Conservation (phyloP, 371 early-diverging fungal genomes). For the Actinomucor elegans region DNA sequence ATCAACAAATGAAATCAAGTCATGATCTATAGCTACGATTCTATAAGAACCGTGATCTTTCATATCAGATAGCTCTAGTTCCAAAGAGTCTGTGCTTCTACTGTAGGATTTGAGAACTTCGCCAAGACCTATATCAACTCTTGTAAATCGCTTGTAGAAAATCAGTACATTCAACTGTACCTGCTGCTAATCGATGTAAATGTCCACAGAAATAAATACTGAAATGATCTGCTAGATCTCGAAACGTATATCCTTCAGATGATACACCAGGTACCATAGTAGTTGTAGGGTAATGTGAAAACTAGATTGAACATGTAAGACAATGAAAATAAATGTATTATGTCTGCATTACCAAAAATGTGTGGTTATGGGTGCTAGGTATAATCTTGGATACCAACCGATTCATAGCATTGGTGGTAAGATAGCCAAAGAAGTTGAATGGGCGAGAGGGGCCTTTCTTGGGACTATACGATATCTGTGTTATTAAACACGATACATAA, state of each 20-base stretch:
- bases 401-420: constrained; percentile 77
- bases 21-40: constrained; percentile 86
- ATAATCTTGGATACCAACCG: constrained; percentile 48
- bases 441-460: constrained; percentile 79
- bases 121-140: no score
- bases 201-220: constrained; percentile 88
- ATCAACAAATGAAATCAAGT: constrained; percentile 83
- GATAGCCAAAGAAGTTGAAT: constrained; percentile 88
- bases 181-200: constrained; percentile 74
- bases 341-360: constrained; percentile 39
- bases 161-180: constrained; percentile 29
- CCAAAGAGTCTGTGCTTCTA: constrained; percentile 60
- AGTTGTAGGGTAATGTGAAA: constrained; percentile 85
- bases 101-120: constrained; percentile 66
- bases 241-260: constrained; percentile 57
- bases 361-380: constrained; percentile 58
- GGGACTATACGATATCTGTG: constrained; percentile 48
- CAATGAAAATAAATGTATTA: neutral
- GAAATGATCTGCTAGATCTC: constrained; percentile 57
- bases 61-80: constrained; percentile 88
- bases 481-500: neutral
- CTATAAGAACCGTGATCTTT: constrained; percentile 83
- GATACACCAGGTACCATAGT: constrained; percentile 73
- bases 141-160: constrained; percentile 22
- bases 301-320: constrained; percentile 27